These are phyloP conservation scores for Termitomyces sp. DNA, from an alignment of 768 basidiomycete genomes.

Conservation along the genomic window DNA sequence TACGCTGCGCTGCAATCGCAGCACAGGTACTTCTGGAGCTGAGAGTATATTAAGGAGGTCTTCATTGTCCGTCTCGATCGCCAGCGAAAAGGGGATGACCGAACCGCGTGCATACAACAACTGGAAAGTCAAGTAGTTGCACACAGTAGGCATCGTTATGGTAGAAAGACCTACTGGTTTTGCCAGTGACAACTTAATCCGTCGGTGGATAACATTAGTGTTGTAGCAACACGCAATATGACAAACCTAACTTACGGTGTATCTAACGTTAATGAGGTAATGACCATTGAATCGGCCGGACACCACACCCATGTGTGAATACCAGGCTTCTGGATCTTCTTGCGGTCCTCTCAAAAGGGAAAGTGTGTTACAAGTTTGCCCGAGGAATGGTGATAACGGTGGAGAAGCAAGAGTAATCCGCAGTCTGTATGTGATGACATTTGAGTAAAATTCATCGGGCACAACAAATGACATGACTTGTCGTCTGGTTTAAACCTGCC, in stretches of 20 bases:
- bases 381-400: conserved; percentile 27
- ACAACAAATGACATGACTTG: conserved; percentile 16
- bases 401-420: conserved; percentile 25
- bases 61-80: conserved; percentile 24
- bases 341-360: conserved; percentile 29
- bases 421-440: conserved; percentile 17
- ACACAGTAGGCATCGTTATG: background rate
- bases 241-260: conserved; percentile 22
- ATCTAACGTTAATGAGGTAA: conserved; percentile 23
- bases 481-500: conserved; percentile 28
- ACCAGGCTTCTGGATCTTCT: conserved; percentile 36
- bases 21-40: conserved; percentile 23
- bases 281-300: conserved; percentile 23
- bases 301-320: conserved; percentile 20
- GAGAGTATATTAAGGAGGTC: conserved; percentile 31
- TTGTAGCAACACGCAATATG: background rate
- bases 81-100: conserved; percentile 29
- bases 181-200: conserved; percentile 28
- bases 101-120: conserved; percentile 36
- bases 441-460: background rate
- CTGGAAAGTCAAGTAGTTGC: conserved; percentile 15
- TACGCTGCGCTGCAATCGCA: conserved; percentile 24
- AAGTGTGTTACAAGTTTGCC: conserved; percentile 28
- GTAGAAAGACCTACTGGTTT: conserved; percentile 27
- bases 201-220: background rate